Percentiles rank a stretch among this genome's conserved stretches.
Conservation (phyloP, 352 stramenopile genomes). For the Globisporangium emineosum region DNA sequence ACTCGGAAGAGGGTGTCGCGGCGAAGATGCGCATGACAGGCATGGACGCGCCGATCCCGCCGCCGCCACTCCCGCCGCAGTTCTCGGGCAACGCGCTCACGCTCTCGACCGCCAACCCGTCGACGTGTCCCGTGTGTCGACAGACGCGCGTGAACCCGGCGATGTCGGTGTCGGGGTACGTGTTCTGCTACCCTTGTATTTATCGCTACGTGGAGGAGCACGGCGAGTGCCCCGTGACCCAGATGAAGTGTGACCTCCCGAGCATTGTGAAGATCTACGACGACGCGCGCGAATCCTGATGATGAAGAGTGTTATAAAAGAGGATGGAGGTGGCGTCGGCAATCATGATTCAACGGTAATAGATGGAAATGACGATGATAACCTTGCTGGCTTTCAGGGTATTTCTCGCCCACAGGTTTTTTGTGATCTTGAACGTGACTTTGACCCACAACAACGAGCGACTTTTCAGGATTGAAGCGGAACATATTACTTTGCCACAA, state of each 20-base stretch:
- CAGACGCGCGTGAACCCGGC: conserved; percentile 71
- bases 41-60: conserved; percentile 56
- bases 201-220: conserved; percentile 71
- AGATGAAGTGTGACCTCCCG: conserved; percentile 61
- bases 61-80: conserved; percentile 65
- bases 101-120: conserved; percentile 41
- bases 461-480: background rate
- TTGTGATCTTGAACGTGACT: background rate
- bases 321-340: background rate
- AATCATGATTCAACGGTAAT: background rate
- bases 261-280: conserved; percentile 85
- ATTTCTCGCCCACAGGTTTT: background rate
- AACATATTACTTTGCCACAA: no score
- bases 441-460: background rate
- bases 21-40: conserved; percentile 55
- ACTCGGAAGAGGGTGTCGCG: conserved; percentile 73
- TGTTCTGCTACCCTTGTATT: conserved; percentile 85
- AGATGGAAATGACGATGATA: conserved; percentile 6
- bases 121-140: conserved; percentile 68
- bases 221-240: conserved; percentile 72
- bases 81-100: conserved; percentile 58
- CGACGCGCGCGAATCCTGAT: conserved; percentile 32
- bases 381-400: background rate
- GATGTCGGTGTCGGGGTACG: conserved; percentile 66
- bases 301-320: background rate